phyloP scores from a whole-genome alignment of 2,329 filamentous ascomycete species.

The Aspergillus jensenii region DNA sequence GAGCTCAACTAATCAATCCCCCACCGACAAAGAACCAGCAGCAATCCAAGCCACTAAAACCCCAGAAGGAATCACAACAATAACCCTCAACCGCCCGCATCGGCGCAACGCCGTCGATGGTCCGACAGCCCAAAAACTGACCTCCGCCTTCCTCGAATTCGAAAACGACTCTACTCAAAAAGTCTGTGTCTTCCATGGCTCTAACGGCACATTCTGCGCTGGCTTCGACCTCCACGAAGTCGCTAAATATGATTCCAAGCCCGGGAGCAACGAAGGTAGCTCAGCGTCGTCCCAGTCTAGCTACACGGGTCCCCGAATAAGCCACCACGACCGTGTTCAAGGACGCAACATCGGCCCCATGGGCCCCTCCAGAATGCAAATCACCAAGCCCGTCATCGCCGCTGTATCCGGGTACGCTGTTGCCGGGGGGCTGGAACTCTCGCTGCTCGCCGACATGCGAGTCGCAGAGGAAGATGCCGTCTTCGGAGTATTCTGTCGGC shows the following conservation, averaged over 20 bases:
- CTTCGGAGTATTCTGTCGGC: conserved; percentile 57
- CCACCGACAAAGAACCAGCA: neutral
- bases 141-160: conserved; percentile 50
- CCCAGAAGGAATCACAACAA: conserved; percentile 52
- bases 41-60: conserved; percentile 10
- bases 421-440: conserved; percentile 55
- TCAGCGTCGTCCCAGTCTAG: neutral
- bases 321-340: conserved; percentile 30
- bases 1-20: neutral
- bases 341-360: conserved; percentile 50
- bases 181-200: conserved; percentile 53
- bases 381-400: conserved; percentile 54
- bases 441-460: conserved; percentile 54
- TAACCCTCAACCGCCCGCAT: conserved; percentile 54
- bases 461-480: conserved; percentile 54
- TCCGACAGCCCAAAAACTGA: conserved; percentile 49
- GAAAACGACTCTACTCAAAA: conserved; percentile 53
- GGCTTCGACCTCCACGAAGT: conserved; percentile 54
- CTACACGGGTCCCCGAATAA: neutral
- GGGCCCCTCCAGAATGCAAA: conserved; percentile 20
- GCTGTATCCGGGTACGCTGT: conserved; percentile 56
- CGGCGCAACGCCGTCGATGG: conserved; percentile 55
- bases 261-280: neutral
- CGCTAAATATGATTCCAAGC: conserved; percentile 22
- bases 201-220: conserved; percentile 52